Evolutionary conservation across 768 basidiomycete genomes (phyloP), one percentile per base, ranked within the genome.

Genomic region (Chalciporus pseudorubinellus): DNA sequence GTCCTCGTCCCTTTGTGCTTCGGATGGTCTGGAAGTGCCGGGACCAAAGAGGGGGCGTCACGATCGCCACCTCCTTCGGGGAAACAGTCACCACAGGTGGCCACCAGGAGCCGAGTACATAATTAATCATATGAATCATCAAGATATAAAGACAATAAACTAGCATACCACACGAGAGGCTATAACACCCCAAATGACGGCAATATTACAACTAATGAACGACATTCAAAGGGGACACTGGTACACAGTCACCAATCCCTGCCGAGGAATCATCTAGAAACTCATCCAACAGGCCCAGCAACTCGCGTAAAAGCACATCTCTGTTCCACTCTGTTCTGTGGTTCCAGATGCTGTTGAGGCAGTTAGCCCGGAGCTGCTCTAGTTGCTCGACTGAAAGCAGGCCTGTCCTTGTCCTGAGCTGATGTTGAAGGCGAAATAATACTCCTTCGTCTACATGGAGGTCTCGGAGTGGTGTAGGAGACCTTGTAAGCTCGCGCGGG

Each of bases 331-430:
- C 87, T 12, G 74, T 72, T 31, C 94, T 72, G 55, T 82, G 83
- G 24, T 82, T 74, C 95, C 95, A 99, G n/a, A 98, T 77, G 44
- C 74, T 74, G 38, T 84, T 82, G 21, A 94, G 79, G 59, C 84
- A 87, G 3, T 80, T 83, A 8, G 97, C 95, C 6, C 97, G 82
- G 6, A 99, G 77, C 68, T 98, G 94, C 65, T 98, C 97, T 6
- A 99, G 79, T 64, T 95, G 84, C 64, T 99, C 97, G 44, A 98
- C 77, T 21, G 76, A 89, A 39, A 98, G 72, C 0, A 63, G 64
- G 6, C 53, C 64, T 1, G 95, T 97, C 40, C 65, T 65, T 16
- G 78, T 72, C 31, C 70, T 70, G 22, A 98, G 65, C 40, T 74
- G 68, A 3, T 64, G 40, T 50, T 73, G 69, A 0, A 98, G 77